These are phyloP conservation scores for Garcia nutans DNA, from an alignment of 345 rosid genomes.

Conservation along the genomic window DNA sequence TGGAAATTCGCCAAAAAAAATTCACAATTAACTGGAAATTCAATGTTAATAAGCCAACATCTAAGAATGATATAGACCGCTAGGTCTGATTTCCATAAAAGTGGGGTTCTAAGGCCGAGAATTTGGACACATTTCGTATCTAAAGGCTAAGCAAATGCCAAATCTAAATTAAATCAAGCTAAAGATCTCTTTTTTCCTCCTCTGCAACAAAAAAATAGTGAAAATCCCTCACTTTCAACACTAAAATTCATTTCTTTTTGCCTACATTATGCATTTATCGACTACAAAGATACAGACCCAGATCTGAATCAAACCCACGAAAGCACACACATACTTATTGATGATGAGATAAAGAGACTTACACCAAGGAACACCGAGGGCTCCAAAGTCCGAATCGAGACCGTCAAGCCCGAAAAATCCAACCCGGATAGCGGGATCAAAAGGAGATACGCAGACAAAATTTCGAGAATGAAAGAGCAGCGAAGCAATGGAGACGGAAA, in stretches of 20 bases:
- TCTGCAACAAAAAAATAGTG: too few species aligned
- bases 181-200: too few species aligned
- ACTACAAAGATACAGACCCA: background rate
- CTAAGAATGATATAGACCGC: background rate
- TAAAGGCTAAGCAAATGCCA: background rate
- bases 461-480: conserved; percentile 29
- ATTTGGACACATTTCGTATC: background rate
- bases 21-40: background rate
- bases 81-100: background rate
- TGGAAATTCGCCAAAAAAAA: background rate
- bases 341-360: conserved; percentile 32
- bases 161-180: background rate
- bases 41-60: background rate
- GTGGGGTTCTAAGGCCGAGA: background rate
- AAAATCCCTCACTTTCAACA: background rate
- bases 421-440: conserved; percentile 64
- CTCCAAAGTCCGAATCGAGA: conserved; percentile 82
- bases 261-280: background rate
- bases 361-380: conserved; percentile 99
- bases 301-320: conserved; percentile 13
- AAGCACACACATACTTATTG: background rate
- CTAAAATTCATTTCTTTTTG: background rate
- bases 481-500: conserved; percentile 7
- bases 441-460: conserved; percentile 73
- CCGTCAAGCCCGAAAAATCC: conserved; percentile 74